Evolutionary conservation across 192 early-diverging fungal genomes (phyloP).

Genomic region (Spinellus fusiger): DNA sequence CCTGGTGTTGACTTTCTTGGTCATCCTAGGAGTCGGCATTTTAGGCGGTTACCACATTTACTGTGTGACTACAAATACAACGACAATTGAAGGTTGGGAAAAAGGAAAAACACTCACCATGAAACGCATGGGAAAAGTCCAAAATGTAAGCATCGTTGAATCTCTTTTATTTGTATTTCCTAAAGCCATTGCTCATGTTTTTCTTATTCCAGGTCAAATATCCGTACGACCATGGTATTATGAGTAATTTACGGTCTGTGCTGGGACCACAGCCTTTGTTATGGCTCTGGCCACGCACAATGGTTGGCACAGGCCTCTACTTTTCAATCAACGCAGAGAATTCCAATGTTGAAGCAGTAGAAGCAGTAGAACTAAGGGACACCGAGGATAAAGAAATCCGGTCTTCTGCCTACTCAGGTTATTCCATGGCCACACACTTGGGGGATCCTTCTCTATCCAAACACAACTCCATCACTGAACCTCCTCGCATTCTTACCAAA

Average conservation of each 20-base stretch:
- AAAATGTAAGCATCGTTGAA: conserved; percentile 31
- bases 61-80: conserved; percentile 63
- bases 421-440: background rate
- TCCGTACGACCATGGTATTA: conserved; percentile 80
- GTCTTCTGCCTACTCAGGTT: background rate
- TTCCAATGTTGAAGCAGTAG: background rate
- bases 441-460: background rate
- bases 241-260: conserved; percentile 67
- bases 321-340: conserved; percentile 48
- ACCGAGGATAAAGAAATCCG: background rate
- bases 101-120: conserved; percentile 62
- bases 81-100: conserved; percentile 83
- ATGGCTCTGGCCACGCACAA: conserved; percentile 71
- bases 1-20: conserved; percentile 59
- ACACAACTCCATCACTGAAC: background rate
- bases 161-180: background rate
- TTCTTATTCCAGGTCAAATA: conserved; percentile 41
- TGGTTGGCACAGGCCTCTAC: conserved; percentile 61
- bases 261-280: conserved; percentile 59
- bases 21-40: conserved; percentile 64
- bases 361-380: background rate
- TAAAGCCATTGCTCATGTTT: background rate
- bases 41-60: conserved; percentile 68
- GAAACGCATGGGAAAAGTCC: conserved; percentile 53
- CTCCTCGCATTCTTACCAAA: conserved; percentile 1